phyloP scores from a whole-genome alignment of 805 yeast species.

The Yarrowia hollandica region DNA sequence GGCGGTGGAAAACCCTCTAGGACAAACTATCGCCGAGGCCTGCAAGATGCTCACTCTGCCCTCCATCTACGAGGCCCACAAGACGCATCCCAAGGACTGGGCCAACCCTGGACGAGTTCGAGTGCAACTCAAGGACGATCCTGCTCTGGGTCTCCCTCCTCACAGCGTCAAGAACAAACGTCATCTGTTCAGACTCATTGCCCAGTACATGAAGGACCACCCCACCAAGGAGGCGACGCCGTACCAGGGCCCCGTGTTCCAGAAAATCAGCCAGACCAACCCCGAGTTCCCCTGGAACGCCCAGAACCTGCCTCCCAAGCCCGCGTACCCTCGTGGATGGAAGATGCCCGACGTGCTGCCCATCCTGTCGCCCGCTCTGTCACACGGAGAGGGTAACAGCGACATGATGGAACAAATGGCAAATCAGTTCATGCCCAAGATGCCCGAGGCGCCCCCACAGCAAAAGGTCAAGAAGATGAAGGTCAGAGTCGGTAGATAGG shows the following conservation, averaged over 20 bases:
- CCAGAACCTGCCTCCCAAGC: slow-evolving; percentile 22
- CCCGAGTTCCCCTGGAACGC: slow-evolving; percentile 33
- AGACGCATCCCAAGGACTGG: slow-evolving; percentile 93
- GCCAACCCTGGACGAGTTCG: slow-evolving; percentile 97
- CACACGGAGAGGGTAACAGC: slow-evolving; percentile 73
- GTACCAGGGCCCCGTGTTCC: slow-evolving; percentile 48
- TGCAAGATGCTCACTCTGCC: slow-evolving; percentile 43
- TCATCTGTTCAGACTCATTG: slow-evolving; percentile 59
- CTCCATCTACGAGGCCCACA: slow-evolving; percentile 56
- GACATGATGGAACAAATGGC: slow-evolving; percentile 40
- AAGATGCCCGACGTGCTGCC: slow-evolving; percentile 86
- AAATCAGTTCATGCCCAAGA: slow-evolving; percentile 37
- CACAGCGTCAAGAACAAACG: slow-evolving; percentile 54
- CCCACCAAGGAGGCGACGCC: slow-evolving; percentile 71
- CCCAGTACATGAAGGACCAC: slow-evolving; percentile 59
- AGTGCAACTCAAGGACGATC: slow-evolving; percentile 55
- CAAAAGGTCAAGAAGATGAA: slow-evolving; percentile 36
- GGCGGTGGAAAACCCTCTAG: slow-evolving; percentile 86
- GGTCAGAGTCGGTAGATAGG: slow-evolving; percentile 32
- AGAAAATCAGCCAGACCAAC: slow-evolving; percentile 31
- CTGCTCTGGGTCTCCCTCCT: slow-evolving; percentile 32
- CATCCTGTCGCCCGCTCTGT: slow-evolving; percentile 72
- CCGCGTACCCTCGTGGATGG: slow-evolving; percentile 69
- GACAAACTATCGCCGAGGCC: slow-evolving; percentile 79
- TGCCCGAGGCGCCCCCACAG: slow-evolving; percentile 36